Percentiles rank a stretch among this genome's conserved stretches.
phyloP scores from a whole-genome alignment of 495 filamentous ascomycete genomes.

The Talaromyces ruber region DNA sequence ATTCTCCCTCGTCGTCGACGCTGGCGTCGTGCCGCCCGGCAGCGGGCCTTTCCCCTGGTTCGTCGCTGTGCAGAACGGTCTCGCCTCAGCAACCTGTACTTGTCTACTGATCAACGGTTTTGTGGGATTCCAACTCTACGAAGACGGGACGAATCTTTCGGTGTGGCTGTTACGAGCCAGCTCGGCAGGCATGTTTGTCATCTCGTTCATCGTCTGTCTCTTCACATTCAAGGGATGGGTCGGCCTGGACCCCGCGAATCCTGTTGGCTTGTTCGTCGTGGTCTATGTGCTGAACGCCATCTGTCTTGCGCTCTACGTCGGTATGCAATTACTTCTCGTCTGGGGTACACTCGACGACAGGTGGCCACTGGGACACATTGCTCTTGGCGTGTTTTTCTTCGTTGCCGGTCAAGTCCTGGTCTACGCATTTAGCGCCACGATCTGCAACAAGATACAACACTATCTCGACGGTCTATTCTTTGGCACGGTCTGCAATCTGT shows the following conservation, averaged over 20 bases:
- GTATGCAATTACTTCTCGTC: constrained; percentile 81
- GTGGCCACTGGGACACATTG: constrained; percentile 90
- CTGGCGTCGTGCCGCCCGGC: constrained; percentile 81
- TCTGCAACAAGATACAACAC: constrained; percentile 82
- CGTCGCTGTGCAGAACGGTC: constrained; percentile 77
- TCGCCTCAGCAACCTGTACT: constrained; percentile 80
- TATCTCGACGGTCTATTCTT: constrained; percentile 96
- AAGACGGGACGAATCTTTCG: constrained; percentile 92
- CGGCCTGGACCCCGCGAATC: constrained; percentile 75
- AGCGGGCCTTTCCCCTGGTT: constrained; percentile 84
- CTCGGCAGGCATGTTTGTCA: constrained; percentile 72
- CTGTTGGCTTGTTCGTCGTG: constrained; percentile 83
- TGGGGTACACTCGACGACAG: constrained; percentile 86
- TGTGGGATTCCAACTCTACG: constrained; percentile 97
- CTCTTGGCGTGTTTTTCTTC: constrained; percentile 89
- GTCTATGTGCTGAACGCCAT: constrained; percentile 88
- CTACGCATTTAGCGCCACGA: constrained; percentile 77
- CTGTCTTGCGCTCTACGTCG: constrained; percentile 75
- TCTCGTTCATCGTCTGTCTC: constrained; percentile 79
- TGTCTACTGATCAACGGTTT: constrained; percentile 95
- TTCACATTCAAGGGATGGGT: constrained; percentile 92
- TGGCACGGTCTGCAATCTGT: constrained; percentile 83
- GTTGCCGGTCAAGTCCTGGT: constrained; percentile 87
- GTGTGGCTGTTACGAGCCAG: constrained; percentile 83
- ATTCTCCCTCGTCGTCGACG: constrained; percentile 82